Evolutionary conservation across 2,329 filamentous ascomycete genomes (phyloP).

Genomic region (Seiridium unicorne): DNA sequence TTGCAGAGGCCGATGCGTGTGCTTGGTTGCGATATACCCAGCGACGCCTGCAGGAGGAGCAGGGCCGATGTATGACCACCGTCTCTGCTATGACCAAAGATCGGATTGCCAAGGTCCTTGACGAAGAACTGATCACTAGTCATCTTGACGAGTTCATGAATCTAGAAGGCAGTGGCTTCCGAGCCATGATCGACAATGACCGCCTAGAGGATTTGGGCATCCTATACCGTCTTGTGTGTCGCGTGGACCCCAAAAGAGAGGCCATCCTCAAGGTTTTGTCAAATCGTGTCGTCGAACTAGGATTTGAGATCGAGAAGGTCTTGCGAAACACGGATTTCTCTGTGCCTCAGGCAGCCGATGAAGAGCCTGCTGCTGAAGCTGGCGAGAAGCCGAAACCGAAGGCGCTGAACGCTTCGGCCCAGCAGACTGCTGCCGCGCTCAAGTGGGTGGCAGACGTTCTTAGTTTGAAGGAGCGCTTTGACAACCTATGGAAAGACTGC

Average conservation of each 20-base stretch:
- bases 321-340: conserved; percentile 57
- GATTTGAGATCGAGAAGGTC: conserved; percentile 75
- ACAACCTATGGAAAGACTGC: conserved; percentile 70
- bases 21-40: conserved; percentile 78
- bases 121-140: conserved; percentile 73
- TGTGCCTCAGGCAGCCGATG: conserved; percentile 27
- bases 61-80: conserved; percentile 78
- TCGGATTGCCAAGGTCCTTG: conserved; percentile 75
- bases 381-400: conserved; percentile 48
- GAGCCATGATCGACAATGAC: conserved; percentile 90
- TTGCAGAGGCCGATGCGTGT: conserved; percentile 77
- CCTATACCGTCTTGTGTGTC: conserved; percentile 74
- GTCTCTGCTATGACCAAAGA: conserved; percentile 69
- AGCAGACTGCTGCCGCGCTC: conserved; percentile 83
- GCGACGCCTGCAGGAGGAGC: conserved; percentile 75
- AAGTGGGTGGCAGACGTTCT: conserved; percentile 95
- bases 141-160: conserved; percentile 80
- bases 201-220: conserved; percentile 74
- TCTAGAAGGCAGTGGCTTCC: conserved; percentile 80
- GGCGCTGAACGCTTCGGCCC: conserved; percentile 59
- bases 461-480: conserved; percentile 83
- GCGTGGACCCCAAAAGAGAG: conserved; percentile 73
- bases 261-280: conserved; percentile 71
- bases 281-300: conserved; percentile 74
- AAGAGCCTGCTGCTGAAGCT: conserved; percentile 34